A percentile compares a stretch with the other conserved stretches of the same genome.
Evolutionary conservation across 106 monocot genomes (phyloP).

Genomic region (Allium fistulosum): DNA sequence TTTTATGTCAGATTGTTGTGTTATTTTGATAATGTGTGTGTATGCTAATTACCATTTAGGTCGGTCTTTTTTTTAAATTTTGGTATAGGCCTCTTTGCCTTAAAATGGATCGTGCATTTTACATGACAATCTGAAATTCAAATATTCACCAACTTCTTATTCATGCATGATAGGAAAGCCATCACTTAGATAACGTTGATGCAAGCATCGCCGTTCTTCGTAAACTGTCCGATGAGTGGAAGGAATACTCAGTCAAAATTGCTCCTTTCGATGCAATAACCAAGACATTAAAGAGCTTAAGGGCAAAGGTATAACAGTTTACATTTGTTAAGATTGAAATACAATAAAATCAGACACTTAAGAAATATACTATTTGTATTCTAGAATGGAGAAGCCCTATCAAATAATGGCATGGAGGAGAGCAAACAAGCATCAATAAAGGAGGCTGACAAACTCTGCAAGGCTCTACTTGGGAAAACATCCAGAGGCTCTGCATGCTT

Average conservation of each 20-base stretch:
- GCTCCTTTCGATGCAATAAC: slow-evolving; percentile 37
- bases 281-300: slow-evolving; percentile 48
- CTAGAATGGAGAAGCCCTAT: slow-evolving; percentile 64
- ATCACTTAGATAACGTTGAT: slow-evolving; percentile 62
- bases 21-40: too few species aligned
- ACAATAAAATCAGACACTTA: too few species aligned
- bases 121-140: too few species aligned
- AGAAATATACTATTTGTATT: not conserved
- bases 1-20: too few species aligned
- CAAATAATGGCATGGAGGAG: slow-evolving; percentile 14
- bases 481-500: slow-evolving; percentile 30
- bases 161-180: slow-evolving; percentile 54
- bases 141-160: not conserved
- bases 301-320: slow-evolving; percentile 36
- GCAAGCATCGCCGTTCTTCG: slow-evolving; percentile 60
- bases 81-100: too few species aligned
- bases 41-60: too few species aligned
- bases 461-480: slow-evolving; percentile 49
- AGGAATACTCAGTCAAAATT: slow-evolving; percentile 45
- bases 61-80: too few species aligned
- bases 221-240: slow-evolving; percentile 60
- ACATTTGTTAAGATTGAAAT: too few species aligned
- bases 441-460: slow-evolving; percentile 78
- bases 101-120: too few species aligned
- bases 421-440: slow-evolving; percentile 34